Percentiles rank a stretch among this genome's conserved stretches.
These are phyloP conservation scores for Cercospora canescens DNA, from an alignment of 2,329 filamentous ascomycete species.

Conservation along the genomic window DNA sequence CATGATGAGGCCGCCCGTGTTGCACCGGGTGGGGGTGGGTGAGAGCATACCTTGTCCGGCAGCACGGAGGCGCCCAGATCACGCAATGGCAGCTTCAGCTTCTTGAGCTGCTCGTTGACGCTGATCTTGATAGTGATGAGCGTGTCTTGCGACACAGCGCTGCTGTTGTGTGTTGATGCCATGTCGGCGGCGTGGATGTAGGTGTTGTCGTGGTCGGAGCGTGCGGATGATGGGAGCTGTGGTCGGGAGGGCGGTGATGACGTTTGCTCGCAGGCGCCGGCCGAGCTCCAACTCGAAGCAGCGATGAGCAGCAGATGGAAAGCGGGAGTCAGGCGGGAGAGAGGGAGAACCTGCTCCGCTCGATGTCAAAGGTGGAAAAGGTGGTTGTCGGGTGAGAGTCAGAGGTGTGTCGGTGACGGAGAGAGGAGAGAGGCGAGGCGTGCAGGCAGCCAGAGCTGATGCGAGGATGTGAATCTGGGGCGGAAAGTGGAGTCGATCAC, in stretches of 20 bases:
- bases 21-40: conserved; percentile 8
- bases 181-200: conserved; percentile 33
- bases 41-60: conserved; percentile 73
- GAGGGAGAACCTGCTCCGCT: conserved; percentile 11
- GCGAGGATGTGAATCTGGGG: conserved; percentile 1
- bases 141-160: conserved; percentile 63
- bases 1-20: background rate
- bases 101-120: conserved; percentile 72
- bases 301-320: background rate
- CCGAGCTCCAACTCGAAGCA: background rate
- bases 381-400: background rate
- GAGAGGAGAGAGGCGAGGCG: background rate
- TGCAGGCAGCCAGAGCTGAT: conserved; percentile 10
- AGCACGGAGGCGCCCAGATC: conserved; percentile 75
- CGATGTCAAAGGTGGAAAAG: background rate
- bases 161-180: conserved; percentile 32
- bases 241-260: conserved; percentile 7
- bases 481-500: background rate
- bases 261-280: conserved; percentile 6
- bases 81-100: conserved; percentile 85
- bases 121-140: conserved; percentile 83
- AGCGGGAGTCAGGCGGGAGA: background rate
- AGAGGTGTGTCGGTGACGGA: background rate
- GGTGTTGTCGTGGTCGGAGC: conserved; percentile 1
- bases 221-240: conserved; percentile 2